phyloP scores from a whole-genome alignment of 495 filamentous ascomycete genomes.

The Aspergillus avenaceus region DNA sequence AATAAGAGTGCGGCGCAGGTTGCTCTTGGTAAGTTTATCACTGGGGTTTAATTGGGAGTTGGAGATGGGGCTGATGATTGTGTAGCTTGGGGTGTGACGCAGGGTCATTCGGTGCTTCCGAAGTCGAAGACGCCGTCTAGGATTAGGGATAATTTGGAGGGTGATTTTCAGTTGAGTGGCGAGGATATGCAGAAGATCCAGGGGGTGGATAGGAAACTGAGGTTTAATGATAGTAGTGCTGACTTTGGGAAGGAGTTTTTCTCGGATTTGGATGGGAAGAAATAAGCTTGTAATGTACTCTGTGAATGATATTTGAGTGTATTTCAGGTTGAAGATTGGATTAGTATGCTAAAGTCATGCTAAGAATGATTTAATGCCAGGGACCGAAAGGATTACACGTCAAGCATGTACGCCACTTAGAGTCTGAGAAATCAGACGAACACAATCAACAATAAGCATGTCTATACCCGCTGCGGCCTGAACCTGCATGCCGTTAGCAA shows the following conservation, averaged over 20 bases:
- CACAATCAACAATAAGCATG: too few species aligned
- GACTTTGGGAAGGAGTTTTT: slow-evolving; percentile 59
- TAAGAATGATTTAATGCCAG: too few species aligned
- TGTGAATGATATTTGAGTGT: too few species aligned
- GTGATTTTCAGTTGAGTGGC: slow-evolving; percentile 52
- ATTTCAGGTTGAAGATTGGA: too few species aligned
- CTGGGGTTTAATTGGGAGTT: neutral
- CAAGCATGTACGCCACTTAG: too few species aligned
- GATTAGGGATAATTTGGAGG: slow-evolving; percentile 54
- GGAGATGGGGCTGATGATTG: neutral
- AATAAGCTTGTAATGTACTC: neutral
- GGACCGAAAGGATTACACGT: too few species aligned
- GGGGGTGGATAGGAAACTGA: slow-evolving; percentile 49
- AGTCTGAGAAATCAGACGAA: too few species aligned
- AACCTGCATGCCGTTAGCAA: too few species aligned
- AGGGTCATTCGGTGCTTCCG: slow-evolving; percentile 61
- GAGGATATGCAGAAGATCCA: slow-evolving; percentile 53
- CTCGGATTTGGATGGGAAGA: slow-evolving; percentile 58
- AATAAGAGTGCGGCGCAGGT: slow-evolving; percentile 59
- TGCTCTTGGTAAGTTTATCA: slow-evolving; percentile 50
- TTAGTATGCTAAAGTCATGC: too few species aligned
- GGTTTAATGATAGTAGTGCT: slow-evolving; percentile 56
- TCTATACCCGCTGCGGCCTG: too few species aligned
- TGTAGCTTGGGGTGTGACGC: slow-evolving; percentile 62
- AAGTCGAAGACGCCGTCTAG: slow-evolving; percentile 56